A percentile compares a stretch with the other conserved stretches of the same genome.
phyloP scores from a whole-genome alignment of 2,329 filamentous ascomycete genomes.

The Aspergillus aculeatinus region DNA sequence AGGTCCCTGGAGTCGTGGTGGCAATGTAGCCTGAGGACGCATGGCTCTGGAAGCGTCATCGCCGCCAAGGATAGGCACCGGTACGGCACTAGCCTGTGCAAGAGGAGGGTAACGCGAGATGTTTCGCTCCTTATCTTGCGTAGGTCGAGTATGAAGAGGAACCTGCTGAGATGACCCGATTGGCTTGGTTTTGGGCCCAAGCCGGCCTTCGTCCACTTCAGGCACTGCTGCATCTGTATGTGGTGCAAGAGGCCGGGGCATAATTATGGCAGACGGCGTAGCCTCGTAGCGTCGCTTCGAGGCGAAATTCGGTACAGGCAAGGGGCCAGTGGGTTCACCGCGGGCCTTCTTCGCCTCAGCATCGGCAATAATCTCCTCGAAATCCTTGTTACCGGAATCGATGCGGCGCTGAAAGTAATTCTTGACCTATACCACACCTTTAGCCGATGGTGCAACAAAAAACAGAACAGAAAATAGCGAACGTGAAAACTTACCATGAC shows the following conservation, averaged over 20 bases:
- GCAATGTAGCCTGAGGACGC: slow-evolving; percentile 31
- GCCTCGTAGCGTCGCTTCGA: slow-evolving; percentile 51
- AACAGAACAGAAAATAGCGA: neutral
- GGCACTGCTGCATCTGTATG: slow-evolving; percentile 38
- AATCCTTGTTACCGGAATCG: slow-evolving; percentile 45
- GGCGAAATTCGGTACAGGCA: slow-evolving; percentile 45
- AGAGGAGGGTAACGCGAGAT: slow-evolving; percentile 39
- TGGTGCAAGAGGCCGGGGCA: slow-evolving; percentile 44
- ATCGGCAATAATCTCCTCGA: slow-evolving; percentile 43
- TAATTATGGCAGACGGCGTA: slow-evolving; percentile 41
- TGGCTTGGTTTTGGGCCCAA: slow-evolving; percentile 32
- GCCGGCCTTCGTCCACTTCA: slow-evolving; percentile 34
- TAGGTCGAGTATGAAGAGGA: slow-evolving; percentile 31
- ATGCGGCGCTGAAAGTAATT: slow-evolving; percentile 50
- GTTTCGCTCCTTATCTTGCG: slow-evolving; percentile 38
- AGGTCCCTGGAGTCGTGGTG: slow-evolving; percentile 41
- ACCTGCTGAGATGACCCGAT: slow-evolving; percentile 31
- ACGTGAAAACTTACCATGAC: slow-evolving; percentile 45
- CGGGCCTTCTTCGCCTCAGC: slow-evolving; percentile 47
- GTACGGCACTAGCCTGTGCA: slow-evolving; percentile 38
- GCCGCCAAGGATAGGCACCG: slow-evolving; percentile 29
- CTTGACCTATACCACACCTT: slow-evolving; percentile 42
- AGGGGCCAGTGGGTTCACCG: slow-evolving; percentile 45
- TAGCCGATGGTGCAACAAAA: neutral
- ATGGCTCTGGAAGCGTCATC: slow-evolving; percentile 38